A percentile compares a stretch with the other conserved stretches of the same genome.
phyloP scores from a whole-genome alignment of 441 rosid species.

The Adansonia madagascariensis region DNA sequence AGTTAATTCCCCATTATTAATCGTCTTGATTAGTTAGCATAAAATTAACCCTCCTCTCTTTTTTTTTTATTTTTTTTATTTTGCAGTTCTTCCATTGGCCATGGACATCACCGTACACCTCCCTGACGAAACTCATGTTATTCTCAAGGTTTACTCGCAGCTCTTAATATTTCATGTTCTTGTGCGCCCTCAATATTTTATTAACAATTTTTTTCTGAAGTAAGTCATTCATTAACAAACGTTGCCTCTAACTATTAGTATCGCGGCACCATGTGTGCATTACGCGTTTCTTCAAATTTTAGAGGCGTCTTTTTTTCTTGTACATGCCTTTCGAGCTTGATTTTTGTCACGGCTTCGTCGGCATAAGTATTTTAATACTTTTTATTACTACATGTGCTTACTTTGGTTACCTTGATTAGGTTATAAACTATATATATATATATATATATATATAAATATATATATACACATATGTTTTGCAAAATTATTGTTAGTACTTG shows the following conservation, averaged over 20 bases:
- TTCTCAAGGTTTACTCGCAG: constrained; percentile 60
- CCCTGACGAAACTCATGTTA: constrained; percentile 73
- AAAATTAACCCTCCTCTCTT: background rate
- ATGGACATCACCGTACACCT: constrained; percentile 82
- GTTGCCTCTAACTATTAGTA: background rate
- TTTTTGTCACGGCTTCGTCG: background rate
- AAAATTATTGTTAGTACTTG: background rate
- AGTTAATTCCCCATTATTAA: background rate
- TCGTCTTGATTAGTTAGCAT: too few relatives aligned
- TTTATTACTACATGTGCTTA: background rate
- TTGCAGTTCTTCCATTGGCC: constrained; percentile 86
- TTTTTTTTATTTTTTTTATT: background rate
- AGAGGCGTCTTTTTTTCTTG: constrained; percentile 13
- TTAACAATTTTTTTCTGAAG: background rate
- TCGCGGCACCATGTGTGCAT: constrained; percentile 20
- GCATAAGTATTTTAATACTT: background rate
- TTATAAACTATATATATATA: background rate
- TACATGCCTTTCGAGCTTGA: constrained; percentile 30
- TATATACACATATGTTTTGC: background rate
- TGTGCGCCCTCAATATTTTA: constrained; percentile 24
- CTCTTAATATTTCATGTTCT: constrained; percentile 35
- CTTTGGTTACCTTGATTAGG: background rate
- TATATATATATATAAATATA: too few relatives aligned
- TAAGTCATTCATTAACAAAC: constrained; percentile 1
- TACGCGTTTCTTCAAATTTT: constrained; percentile 22